These are phyloP conservation scores for Rhizopus stolonifer DNA, from an alignment of 371 early-diverging fungal genomes.

Conservation along the genomic window DNA sequence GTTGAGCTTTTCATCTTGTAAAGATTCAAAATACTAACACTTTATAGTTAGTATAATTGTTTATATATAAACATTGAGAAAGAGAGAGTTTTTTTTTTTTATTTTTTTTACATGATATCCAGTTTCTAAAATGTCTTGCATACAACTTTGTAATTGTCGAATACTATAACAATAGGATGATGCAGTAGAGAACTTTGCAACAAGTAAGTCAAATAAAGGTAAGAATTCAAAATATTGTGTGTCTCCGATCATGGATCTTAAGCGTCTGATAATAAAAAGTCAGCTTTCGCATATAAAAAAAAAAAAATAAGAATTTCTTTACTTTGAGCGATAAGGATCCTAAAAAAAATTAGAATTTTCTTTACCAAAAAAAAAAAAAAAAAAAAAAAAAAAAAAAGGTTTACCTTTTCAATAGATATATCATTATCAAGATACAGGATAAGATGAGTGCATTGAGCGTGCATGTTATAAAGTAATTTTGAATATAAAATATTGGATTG, in stretches of 20 bases:
- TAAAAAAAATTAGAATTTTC: too few relatives aligned
- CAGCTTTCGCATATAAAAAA: too few relatives aligned
- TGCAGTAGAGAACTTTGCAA: constrained; percentile 7
- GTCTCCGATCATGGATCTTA: neutral
- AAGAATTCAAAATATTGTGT: neutral
- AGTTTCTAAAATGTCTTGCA: constrained; percentile 5
- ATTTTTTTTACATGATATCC: constrained; percentile 3
- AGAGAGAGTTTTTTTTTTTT: too few relatives aligned
- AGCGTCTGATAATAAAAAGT: too few relatives aligned
- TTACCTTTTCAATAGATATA: neutral
- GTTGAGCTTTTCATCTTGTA: constrained; percentile 1
- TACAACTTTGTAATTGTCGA: constrained; percentile 3
- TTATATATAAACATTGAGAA: neutral
- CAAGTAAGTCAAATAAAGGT: neutral
- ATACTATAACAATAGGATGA: constrained; percentile 1
- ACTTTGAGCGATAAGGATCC: too few relatives aligned
- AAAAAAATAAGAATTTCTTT: too few relatives aligned
- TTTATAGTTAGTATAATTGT: constrained; percentile 9
- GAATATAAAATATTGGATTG: constrained; percentile 8
- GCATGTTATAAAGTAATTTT: constrained; percentile 15
- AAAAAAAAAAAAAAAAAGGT: too few relatives aligned
- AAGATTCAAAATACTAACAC: neutral
- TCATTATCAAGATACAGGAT: constrained; percentile 23
- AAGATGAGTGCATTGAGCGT: constrained; percentile 20
- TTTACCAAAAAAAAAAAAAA: too few relatives aligned